Conservation (phyloP, 169 alveolate species). For the Amoebophrya sp. region DNA sequence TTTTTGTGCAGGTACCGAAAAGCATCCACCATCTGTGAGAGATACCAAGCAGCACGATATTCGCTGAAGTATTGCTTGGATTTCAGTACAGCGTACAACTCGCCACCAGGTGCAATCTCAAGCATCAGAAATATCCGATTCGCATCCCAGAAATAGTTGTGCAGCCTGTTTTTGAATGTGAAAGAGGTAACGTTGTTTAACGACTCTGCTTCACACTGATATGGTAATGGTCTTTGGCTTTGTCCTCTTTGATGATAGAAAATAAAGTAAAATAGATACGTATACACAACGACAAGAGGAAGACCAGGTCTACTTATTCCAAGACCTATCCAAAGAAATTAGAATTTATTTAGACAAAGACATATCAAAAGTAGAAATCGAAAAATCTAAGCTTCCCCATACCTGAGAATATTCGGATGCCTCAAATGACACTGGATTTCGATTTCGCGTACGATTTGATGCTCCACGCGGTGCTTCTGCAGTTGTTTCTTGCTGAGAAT, state of each 20-base stretch:
- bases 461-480: slow-evolving; percentile 59
- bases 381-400: no score
- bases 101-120: slow-evolving; percentile 80
- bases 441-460: slow-evolving; percentile 71
- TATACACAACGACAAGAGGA: no score
- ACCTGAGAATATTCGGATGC: slow-evolving; percentile 68
- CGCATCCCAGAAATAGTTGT: slow-evolving; percentile 77
- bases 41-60: slow-evolving; percentile 61
- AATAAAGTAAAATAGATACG: no score
- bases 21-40: slow-evolving; percentile 64
- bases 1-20: slow-evolving; percentile 66
- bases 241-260: no score
- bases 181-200: no score
- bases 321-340: no score
- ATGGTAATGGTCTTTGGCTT: no score
- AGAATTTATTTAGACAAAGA: no score
- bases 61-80: slow-evolving; percentile 58
- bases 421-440: slow-evolving; percentile 74
- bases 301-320: no score
- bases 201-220: no score
- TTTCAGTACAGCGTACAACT: slow-evolving; percentile 60
- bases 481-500: slow-evolving; percentile 67
- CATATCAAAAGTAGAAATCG: no score
- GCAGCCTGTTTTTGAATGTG: no score
- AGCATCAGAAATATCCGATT: slow-evolving; percentile 72